Base-by-base conservation (phyloP, 2,329 filamentous ascomycete species). In the Penicillium hordei region DNA sequence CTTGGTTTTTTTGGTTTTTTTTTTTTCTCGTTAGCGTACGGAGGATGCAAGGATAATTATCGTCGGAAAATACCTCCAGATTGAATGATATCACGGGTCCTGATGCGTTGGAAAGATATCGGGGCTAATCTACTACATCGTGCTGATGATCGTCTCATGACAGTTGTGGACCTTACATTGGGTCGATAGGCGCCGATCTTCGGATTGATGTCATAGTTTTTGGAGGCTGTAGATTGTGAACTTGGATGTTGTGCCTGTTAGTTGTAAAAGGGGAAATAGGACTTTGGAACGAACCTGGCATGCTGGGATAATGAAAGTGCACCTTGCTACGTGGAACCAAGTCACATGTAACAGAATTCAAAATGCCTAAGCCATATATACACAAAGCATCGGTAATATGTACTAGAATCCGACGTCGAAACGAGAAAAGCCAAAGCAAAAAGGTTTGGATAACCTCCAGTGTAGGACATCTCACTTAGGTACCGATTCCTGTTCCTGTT, bases 301-400 rank as follows among this genome's bases (percentile, higher is more conserved):
- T 52, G 27, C 38, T 49, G 25, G n/a, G 15, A 38, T 49, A 29
- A 48, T 25, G 13, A 23, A 38, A 13, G 6, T 17, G 33, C 12
- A n/a, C 5, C 9, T 33, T 46, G 40, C 42, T 48, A 48, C 38
- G 21, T 27, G 8, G n/a, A 33, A 44, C 31, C 33, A 53, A 45
- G 50, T 51, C 38, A 27, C 31, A 40, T 51, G 19, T 19, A 51
- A 55, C 46, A 29, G 21, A 19, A 38, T 31, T 55, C 46, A 51
- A 23, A 38, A 55, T 44, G 31, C 53, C 38, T 44, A 51, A 42
- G 29, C 15, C 44, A 33, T 55, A 54, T 49, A 31, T 53, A 55
- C 36, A 44, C 33, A 42, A 38, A 38, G 55, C 43, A 44, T 57
- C n/a, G 10, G 10, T 21, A 48, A 43, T 49, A 55, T 55, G 48